Percentiles rank a stretch among this genome's conserved stretches.
Evolutionary conservation across 2,329 filamentous ascomycete genomes (phyloP).

Genomic region (Hymenoscyphus repandus): DNA sequence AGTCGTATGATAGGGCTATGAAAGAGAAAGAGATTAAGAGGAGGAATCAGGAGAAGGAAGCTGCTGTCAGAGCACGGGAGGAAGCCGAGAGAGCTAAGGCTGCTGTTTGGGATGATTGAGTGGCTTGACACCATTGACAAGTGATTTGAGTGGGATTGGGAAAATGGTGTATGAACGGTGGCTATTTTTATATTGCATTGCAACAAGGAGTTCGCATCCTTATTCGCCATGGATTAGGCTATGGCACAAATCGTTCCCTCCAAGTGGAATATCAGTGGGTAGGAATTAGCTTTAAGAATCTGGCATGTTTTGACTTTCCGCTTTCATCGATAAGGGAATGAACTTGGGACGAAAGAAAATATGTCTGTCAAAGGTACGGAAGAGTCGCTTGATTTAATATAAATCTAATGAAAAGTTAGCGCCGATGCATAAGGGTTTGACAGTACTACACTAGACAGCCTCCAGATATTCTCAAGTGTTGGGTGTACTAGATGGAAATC

Average conservation of each 20-base stretch:
- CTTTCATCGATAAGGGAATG: not conserved
- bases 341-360: too few species aligned
- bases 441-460: too few species aligned
- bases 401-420: too few species aligned
- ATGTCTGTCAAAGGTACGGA: too few species aligned
- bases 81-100: conserved; percentile 69
- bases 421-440: too few species aligned
- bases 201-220: not conserved
- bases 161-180: not conserved
- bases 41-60: conserved; percentile 65
- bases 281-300: too few species aligned
- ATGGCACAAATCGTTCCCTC: not conserved
- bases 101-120: conserved; percentile 76
- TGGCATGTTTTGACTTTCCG: not conserved
- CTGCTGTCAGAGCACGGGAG: conserved; percentile 54
- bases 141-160: not conserved
- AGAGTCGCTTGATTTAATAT: too few species aligned
- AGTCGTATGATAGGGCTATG: conserved; percentile 75
- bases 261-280: not conserved
- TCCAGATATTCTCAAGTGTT: too few species aligned
- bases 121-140: not conserved
- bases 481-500: too few species aligned
- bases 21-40: conserved; percentile 79
- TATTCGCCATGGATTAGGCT: not conserved
- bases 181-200: not conserved